Evolutionary conservation across 768 basidiomycete species (phyloP), one percentile per base, ranked within the genome.

Genomic region (Termitomyces sp.): DNA sequence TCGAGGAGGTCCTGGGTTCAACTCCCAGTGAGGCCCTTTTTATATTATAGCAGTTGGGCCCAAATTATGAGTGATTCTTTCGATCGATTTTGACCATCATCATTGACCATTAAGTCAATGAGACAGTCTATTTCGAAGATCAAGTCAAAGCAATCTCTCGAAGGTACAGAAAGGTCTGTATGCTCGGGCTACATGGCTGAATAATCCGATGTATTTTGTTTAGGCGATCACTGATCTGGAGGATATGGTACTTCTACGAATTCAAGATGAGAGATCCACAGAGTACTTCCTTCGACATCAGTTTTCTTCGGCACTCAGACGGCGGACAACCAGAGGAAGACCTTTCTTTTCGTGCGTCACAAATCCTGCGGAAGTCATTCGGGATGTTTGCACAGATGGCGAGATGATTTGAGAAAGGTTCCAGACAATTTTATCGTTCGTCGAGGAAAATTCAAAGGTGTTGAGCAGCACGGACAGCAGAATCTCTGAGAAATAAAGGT

Each of bases 381-480:
- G 51, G 3, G 54, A 58, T 22, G 53, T 61, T 48, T 64, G 63
- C 19, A 76, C 70, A 30, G 76, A 76, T 0, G 76, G 75, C 4
- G 73, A 74, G 21, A 77, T 77, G 14, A 78, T 78, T 53, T 78
- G 77, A 7, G 76, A 77, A 34, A 77, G 61, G 54, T 77, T 77
- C 76, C 76, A 78, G 12, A 75, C 71, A 35, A 78, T 70, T 28
- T 69, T 67, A 21, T 73, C 71, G 1, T 64, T 45, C 17, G 75
- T 73, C 8, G 63, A 55, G 11, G 65, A 60, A 41, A 79, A 74
- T 42, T 61, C 61, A 50, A 76, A 74, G 32, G 63, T 68, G 2
- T 60, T 61, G n/a, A 79, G 56, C 4, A 77, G 62, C 0, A 66
- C 70, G 0, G 69, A 64, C 14, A 78, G 66, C 9, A 77, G 59